phyloP scores from a whole-genome alignment of 768 basidiomycete genomes.

The Suillus hirtellus region DNA sequence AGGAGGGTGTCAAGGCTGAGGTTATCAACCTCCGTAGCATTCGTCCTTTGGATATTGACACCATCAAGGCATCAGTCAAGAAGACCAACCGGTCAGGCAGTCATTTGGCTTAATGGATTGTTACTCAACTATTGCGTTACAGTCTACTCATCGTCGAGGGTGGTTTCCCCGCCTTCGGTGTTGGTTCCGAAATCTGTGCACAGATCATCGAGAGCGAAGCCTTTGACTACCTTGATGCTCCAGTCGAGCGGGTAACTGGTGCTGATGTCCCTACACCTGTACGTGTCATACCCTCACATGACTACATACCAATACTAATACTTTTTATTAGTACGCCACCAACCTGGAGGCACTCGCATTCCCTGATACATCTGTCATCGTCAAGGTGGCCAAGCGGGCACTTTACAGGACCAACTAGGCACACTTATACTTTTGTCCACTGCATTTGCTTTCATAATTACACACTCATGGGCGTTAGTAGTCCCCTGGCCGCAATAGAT shows the following conservation, averaged over 20 bases:
- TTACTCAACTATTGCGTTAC: conserved; percentile 11
- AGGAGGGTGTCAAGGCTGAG: conserved; percentile 97
- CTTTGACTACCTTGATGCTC: conserved; percentile 97
- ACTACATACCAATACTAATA: conserved; percentile 14
- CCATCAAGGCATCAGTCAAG: conserved; percentile 95
- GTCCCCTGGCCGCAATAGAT: conserved; percentile 22
- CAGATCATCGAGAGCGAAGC: conserved; percentile 97
- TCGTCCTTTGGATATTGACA: conserved; percentile 96
- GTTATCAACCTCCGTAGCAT: conserved; percentile 97
- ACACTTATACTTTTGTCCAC: conserved; percentile 14
- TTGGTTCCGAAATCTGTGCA: conserved; percentile 97
- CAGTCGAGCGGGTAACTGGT: conserved; percentile 96
- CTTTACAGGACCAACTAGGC: conserved; percentile 81
- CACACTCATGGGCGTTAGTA: conserved; percentile 19
- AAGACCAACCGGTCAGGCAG: conserved; percentile 87
- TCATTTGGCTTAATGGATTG: neutral
- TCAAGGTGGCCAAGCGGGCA: conserved; percentile 93
- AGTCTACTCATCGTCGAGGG: conserved; percentile 95
- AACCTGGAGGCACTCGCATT: conserved; percentile 89
- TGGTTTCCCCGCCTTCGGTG: conserved; percentile 98
- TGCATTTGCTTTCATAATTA: conserved; percentile 18
- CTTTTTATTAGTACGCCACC: conserved; percentile 70
- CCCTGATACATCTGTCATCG: conserved; percentile 89
- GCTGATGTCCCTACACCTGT: conserved; percentile 98
- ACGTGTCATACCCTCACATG: conserved; percentile 32